Conservation (phyloP, 805 yeast genomes). For the Millerago galiae region DNA sequence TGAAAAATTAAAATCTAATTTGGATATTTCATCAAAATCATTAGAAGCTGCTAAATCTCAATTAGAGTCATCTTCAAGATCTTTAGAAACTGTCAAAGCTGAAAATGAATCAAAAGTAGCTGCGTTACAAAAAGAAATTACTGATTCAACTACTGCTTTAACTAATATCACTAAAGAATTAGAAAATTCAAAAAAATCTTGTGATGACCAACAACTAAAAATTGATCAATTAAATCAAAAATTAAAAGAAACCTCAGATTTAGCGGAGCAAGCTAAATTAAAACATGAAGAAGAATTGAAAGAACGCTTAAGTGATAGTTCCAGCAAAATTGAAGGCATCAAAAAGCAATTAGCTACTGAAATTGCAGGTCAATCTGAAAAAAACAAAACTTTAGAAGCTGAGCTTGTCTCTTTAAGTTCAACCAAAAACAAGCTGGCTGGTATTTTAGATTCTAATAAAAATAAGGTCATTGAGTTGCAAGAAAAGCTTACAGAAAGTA, state of each 20-base stretch:
- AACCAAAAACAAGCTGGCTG: background rate
- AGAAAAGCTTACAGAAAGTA: background rate
- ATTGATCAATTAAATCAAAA: background rate
- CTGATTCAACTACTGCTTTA: too few relatives aligned
- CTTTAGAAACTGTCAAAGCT: background rate
- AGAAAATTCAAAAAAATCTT: background rate
- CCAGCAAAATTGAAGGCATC: background rate
- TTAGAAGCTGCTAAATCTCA: background rate
- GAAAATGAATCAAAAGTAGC: background rate
- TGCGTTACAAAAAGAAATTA: background rate
- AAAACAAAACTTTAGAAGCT: background rate
- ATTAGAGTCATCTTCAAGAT: background rate
- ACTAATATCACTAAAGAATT: background rate
- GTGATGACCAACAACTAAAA: background rate
- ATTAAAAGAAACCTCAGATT: background rate
- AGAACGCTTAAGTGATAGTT: background rate
- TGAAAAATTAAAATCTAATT: slow-evolving; percentile 10
- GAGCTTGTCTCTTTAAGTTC: background rate
- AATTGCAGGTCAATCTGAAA: background rate
- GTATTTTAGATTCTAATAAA: background rate
- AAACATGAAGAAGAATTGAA: background rate
- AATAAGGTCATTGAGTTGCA: background rate
- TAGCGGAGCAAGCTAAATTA: background rate
- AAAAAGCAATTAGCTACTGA: background rate
- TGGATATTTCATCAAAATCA: slow-evolving; percentile 1